Conservation (phyloP, 2,329 filamentous ascomycete genomes). For the Talaromyces verruculosus region DNA sequence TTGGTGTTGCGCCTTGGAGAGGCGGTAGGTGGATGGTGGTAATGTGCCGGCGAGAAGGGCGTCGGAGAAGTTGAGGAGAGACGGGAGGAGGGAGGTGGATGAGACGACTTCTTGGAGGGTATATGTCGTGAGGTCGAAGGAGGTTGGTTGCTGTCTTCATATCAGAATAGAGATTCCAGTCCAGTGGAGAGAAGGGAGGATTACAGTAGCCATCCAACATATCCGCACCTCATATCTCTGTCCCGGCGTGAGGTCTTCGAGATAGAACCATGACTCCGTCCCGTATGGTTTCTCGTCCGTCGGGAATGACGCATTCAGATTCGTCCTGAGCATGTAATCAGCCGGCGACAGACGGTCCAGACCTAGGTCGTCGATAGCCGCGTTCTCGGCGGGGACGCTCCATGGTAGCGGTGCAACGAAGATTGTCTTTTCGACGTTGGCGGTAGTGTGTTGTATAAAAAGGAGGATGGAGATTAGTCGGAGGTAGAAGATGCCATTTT, state of each 20-base stretch:
- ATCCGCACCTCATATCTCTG: slow-evolving; percentile 87
- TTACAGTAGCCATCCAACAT: slow-evolving; percentile 90
- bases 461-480: slow-evolving; percentile 18
- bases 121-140: slow-evolving; percentile 69
- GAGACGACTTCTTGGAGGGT: slow-evolving; percentile 62
- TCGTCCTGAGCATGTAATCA: slow-evolving; percentile 58
- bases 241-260: slow-evolving; percentile 67
- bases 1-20: slow-evolving; percentile 25
- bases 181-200: neutral
- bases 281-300: slow-evolving; percentile 55
- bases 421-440: slow-evolving; percentile 89
- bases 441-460: slow-evolving; percentile 36
- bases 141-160: slow-evolving; percentile 72
- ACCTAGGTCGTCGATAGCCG: slow-evolving; percentile 60
- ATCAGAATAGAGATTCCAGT: neutral
- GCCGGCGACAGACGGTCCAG: slow-evolving; percentile 65
- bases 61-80: slow-evolving; percentile 63
- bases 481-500: slow-evolving; percentile 13
- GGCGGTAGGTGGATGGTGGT: slow-evolving; percentile 18
- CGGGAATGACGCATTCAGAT: slow-evolving; percentile 69
- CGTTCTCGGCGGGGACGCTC: slow-evolving; percentile 56
- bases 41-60: slow-evolving; percentile 42
- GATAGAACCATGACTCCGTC: slow-evolving; percentile 72
- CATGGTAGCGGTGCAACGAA: slow-evolving; percentile 70
- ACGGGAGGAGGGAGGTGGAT: slow-evolving; percentile 62